Evolutionary conservation across 306 rosid species (phyloP), one percentile per base, ranked within the genome.

Genomic region (Glycine tomentella): DNA sequence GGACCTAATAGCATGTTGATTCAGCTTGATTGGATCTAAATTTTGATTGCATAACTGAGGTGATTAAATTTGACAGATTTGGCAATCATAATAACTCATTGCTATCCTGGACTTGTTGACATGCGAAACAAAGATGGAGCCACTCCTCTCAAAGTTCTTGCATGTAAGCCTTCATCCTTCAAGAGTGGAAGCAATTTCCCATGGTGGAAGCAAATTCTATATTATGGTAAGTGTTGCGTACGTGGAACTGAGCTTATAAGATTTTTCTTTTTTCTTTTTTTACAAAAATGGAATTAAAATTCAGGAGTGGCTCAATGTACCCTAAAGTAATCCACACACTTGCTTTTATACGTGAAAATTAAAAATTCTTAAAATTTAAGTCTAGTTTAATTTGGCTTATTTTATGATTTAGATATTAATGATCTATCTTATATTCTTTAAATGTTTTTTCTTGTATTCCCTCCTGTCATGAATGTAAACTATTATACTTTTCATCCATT

Each of bases 61-160:
- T 2, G 8, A 56, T 46, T 11, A 31, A 25, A 42, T 42, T 42
- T 6, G 46, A 42, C 46, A 42, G 84, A 75, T 61, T 69, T 84
- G 75, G 84, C 87, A 13, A 3, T 50, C 36, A 48, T 69, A 36
- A 84, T 84, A 42, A 7, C 38, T 15, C 2, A 12, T 62, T 14
- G 13, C 38, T 75, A 13, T 55, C 73, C 72, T 8, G 3, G 1
- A 6, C 55, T 69, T 16, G 0, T n/a, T 4, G 6, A 2, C 17
- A 8, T 0, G 2, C 6, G 1, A 40, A 55, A 69, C 59, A 56
- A 11, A 3, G 8, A 61, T 0, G 78, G 62, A 5, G 10, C 12
- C 34, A 56, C 77, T 36, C 87, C 87, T 49, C 77, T 84, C 13
- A 65, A 57, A 65, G 12, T 38, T 48, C 84, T 84, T 69, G 87